These are phyloP conservation scores for Pezicula radicicola DNA, from an alignment of 2,329 filamentous ascomycete genomes.

Conservation along the genomic window DNA sequence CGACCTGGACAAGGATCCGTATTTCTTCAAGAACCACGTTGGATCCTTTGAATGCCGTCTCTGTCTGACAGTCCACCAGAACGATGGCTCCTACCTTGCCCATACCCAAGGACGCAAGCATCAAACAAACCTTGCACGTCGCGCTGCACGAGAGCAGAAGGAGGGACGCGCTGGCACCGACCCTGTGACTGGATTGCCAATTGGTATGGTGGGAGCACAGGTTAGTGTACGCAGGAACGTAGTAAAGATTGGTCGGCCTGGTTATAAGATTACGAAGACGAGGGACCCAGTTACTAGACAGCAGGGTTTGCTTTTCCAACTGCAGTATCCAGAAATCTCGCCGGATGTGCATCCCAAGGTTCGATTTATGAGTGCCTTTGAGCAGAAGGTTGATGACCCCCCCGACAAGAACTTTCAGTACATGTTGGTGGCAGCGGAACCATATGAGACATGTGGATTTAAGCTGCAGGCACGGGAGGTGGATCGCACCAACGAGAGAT, in stretches of 20 bases:
- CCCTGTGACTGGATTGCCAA: slow-evolving; percentile 65
- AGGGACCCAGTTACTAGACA: slow-evolving; percentile 86
- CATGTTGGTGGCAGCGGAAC: slow-evolving; percentile 89
- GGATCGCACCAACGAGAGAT: slow-evolving; percentile 81
- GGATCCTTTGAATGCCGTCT: slow-evolving; percentile 97
- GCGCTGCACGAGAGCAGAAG: slow-evolving; percentile 92
- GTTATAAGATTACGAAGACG: slow-evolving; percentile 97
- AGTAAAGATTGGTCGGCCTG: slow-evolving; percentile 92
- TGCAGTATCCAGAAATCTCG: slow-evolving; percentile 90
- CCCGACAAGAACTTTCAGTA: slow-evolving; percentile 95
- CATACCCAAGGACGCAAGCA: slow-evolving; percentile 99
- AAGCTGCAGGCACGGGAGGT: slow-evolving; percentile 94
- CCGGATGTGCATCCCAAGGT: slow-evolving; percentile 75
- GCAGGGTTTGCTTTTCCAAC: slow-evolving; percentile 88
- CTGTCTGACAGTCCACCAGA: slow-evolving; percentile 96
- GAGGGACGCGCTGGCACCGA: slow-evolving; percentile 70
- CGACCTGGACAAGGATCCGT: slow-evolving; percentile 98
- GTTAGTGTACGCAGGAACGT: slow-evolving; percentile 70
- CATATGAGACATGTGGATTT: slow-evolving; percentile 96
- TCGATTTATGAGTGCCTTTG: slow-evolving; percentile 96
- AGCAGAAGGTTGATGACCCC: slow-evolving; percentile 89
- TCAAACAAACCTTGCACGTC: slow-evolving; percentile 94
- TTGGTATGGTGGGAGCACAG: slow-evolving; percentile 68
- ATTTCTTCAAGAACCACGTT: slow-evolving; percentile 99
- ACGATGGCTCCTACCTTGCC: slow-evolving; percentile 97